A percentile compares a stretch with the other conserved stretches of the same genome.
These are phyloP conservation scores for Stagonosporopsis tanaceti DNA, from an alignment of 2,329 filamentous ascomycete genomes.

Conservation along the genomic window DNA sequence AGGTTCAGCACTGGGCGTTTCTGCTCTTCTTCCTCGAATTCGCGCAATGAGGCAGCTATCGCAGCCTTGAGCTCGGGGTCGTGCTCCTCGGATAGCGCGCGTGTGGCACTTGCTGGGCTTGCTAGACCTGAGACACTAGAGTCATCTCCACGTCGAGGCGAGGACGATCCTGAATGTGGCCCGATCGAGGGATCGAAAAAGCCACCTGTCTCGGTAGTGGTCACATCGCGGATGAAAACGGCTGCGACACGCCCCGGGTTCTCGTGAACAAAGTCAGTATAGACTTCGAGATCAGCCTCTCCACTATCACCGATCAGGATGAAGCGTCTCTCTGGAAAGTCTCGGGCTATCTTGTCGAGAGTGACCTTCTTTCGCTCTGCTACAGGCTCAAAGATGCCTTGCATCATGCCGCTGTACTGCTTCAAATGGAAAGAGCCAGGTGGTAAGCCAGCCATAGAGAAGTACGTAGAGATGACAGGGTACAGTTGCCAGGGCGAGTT, in stretches of 20 bases:
- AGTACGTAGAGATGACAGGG: slow-evolving; percentile 85
- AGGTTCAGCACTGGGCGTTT: slow-evolving; percentile 45
- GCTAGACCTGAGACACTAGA: slow-evolving; percentile 20
- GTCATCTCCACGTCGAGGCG: slow-evolving; percentile 26
- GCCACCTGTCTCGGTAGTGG: slow-evolving; percentile 77
- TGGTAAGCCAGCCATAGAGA: slow-evolving; percentile 80
- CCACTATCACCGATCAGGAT: slow-evolving; percentile 94
- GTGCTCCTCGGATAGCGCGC: slow-evolving; percentile 51
- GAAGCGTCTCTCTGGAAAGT: slow-evolving; percentile 90
- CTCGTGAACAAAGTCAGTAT: slow-evolving; percentile 87
- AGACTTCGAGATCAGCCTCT: slow-evolving; percentile 95
- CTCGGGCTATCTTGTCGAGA: slow-evolving; percentile 81
- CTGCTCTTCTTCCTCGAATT: slow-evolving; percentile 53
- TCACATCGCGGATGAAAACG: slow-evolving; percentile 95
- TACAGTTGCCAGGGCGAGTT: slow-evolving; percentile 99
- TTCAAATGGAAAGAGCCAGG: slow-evolving; percentile 93
- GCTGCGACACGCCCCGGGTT: slow-evolving; percentile 84
- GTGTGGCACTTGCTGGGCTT: slow-evolving; percentile 22
- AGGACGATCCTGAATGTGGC: slow-evolving; percentile 41
- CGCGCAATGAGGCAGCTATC: slow-evolving; percentile 57
- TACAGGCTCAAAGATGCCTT: slow-evolving; percentile 97
- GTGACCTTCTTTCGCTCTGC: slow-evolving; percentile 92
- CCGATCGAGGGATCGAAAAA: slow-evolving; percentile 77
- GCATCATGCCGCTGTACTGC: slow-evolving; percentile 94
- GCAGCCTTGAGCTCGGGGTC: slow-evolving; percentile 58